Evolutionary conservation across 2,329 filamentous ascomycete genomes (phyloP).

Genomic region (Botrytis tulipae): DNA sequence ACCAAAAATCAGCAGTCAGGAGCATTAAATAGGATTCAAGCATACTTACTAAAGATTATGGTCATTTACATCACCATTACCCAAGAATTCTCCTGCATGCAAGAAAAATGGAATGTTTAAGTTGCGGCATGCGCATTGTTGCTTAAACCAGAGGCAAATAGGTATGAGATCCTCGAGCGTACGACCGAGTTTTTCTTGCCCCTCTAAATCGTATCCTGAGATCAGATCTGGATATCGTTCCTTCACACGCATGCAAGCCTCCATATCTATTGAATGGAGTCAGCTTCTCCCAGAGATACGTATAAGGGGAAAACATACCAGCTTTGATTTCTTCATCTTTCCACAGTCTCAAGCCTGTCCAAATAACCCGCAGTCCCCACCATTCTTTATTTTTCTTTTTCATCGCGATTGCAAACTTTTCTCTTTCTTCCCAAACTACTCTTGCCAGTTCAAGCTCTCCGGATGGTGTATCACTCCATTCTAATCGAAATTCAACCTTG

Average conservation of each 20-base stretch:
- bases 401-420: conserved; percentile 71
- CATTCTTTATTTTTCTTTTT: conserved; percentile 67
- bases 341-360: conserved; percentile 67
- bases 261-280: conserved; percentile 57
- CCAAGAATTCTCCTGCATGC: conserved; percentile 84
- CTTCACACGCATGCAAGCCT: conserved; percentile 78
- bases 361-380: conserved; percentile 79
- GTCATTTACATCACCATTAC: conserved; percentile 70
- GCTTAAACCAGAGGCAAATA: conserved; percentile 85
- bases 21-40: neutral
- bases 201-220: conserved; percentile 83
- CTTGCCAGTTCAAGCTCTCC: conserved; percentile 46
- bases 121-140: conserved; percentile 68
- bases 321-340: conserved; percentile 64
- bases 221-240: conserved; percentile 72
- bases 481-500: conserved; percentile 64
- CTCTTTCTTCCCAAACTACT: conserved; percentile 62
- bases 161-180: conserved; percentile 72
- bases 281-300: neutral
- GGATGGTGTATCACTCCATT: conserved; percentile 39
- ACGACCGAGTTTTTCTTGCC: conserved; percentile 76
- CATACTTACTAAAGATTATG: conserved; percentile 49
- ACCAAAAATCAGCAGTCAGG: neutral
- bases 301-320: conserved; percentile 39
- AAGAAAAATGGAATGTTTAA: conserved; percentile 90